Percentiles rank a stretch among this genome's conserved stretches.
These are phyloP conservation scores for Moesziomyces aphidis DNA, from an alignment of 1,284 basidiomycete species.

Conservation along the genomic window DNA sequence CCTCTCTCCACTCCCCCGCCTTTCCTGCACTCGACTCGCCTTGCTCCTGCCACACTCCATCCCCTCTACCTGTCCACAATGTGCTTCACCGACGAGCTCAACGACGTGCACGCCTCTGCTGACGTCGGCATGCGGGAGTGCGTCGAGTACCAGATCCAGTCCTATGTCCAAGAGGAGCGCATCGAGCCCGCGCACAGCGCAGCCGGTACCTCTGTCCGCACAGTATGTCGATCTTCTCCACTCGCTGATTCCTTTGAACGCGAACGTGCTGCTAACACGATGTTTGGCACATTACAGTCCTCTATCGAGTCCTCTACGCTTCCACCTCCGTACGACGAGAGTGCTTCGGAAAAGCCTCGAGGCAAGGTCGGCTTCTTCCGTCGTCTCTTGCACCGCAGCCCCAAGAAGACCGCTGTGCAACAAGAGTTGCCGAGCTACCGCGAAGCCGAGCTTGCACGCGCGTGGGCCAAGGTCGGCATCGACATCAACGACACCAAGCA, in stretches of 20 bases:
- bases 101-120: slow-evolving; percentile 1
- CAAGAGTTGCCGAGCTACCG: slow-evolving; percentile 34
- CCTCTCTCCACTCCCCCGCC: neutral
- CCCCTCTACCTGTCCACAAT: slow-evolving; percentile 4
- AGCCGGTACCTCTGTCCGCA: neutral
- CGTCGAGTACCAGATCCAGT: slow-evolving; percentile 16
- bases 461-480: slow-evolving; percentile 44
- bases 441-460: slow-evolving; percentile 25
- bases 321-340: slow-evolving; percentile 25
- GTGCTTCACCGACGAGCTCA: slow-evolving; percentile 30
- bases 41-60: neutral
- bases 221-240: neutral
- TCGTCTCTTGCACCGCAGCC: slow-evolving; percentile 31
- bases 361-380: slow-evolving; percentile 19
- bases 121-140: slow-evolving; percentile 1
- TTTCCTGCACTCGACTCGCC: neutral
- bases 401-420: neutral
- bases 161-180: slow-evolving; percentile 13
- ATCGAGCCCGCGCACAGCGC: neutral
- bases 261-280: neutral
- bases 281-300: neutral
- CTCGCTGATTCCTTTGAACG: neutral
- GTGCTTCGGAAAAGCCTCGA: neutral
- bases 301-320: neutral
- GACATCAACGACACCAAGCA: slow-evolving; percentile 41